phyloP scores from a whole-genome alignment of 768 basidiomycete genomes.

The Baorangia bicolor region DNA sequence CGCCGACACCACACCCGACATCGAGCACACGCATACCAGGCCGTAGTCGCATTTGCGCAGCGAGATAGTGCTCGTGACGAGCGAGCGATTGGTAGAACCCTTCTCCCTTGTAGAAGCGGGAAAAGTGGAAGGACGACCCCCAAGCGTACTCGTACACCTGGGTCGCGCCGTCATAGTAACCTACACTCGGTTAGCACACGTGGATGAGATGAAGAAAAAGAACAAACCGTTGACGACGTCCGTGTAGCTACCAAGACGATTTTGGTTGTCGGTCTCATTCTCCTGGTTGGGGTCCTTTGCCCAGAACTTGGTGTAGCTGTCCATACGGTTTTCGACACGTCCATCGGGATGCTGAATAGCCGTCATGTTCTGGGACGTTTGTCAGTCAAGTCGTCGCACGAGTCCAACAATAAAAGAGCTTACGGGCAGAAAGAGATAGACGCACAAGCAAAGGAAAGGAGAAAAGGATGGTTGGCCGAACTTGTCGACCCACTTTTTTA shows the following conservation, averaged over 20 bases:
- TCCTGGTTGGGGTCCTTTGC: conserved; percentile 78
- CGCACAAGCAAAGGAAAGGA: neutral
- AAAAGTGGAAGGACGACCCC: conserved; percentile 93
- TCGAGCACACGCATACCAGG: conserved; percentile 96
- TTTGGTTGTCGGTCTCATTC: conserved; percentile 58
- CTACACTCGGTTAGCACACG: conserved; percentile 35
- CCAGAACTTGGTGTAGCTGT: conserved; percentile 92
- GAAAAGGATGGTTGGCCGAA: neutral
- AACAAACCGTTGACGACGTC: conserved; percentile 89
- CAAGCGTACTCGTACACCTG: conserved; percentile 95
- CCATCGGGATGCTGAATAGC: conserved; percentile 47
- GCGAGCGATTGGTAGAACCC: conserved; percentile 68
- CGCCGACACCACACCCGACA: conserved; percentile 97
- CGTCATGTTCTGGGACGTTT: conserved; percentile 1
- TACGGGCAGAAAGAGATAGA: neutral
- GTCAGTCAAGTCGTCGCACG: neutral
- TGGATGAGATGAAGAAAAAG: neutral
- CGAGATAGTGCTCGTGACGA: conserved; percentile 97
- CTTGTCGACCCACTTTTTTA: conserved; percentile 7
- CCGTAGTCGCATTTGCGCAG: conserved; percentile 77
- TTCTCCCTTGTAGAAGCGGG: conserved; percentile 93
- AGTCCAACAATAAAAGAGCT: neutral
- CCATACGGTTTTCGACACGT: conserved; percentile 65
- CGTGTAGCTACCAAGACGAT: conserved; percentile 78
- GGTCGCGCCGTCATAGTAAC: conserved; percentile 97